A percentile compares a stretch with the other conserved stretches of the same genome.
phyloP scores from a whole-genome alignment of 345 rosid genomes.

The Eucalyptus sideroxylon region DNA sequence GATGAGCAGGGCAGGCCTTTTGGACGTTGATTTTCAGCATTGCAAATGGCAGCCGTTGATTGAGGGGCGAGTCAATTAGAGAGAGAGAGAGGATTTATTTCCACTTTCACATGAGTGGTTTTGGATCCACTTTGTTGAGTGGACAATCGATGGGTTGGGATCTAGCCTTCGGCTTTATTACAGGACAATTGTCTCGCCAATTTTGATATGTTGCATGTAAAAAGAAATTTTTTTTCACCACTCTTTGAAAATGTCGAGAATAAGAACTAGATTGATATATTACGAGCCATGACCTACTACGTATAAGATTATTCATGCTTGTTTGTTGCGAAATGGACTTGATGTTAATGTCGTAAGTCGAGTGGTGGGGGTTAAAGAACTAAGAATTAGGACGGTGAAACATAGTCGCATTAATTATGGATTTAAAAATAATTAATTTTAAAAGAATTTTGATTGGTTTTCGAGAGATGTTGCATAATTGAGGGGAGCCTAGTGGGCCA shows the following conservation, averaged over 20 bases:
- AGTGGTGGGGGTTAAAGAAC: background rate
- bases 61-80: background rate
- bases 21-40: background rate
- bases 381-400: fast-evolving
- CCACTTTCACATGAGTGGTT: background rate
- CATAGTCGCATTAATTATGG: background rate
- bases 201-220: background rate
- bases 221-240: too few species aligned
- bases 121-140: background rate
- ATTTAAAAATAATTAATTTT: background rate
- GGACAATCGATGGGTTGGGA: background rate
- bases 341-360: background rate
- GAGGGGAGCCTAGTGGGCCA: background rate
- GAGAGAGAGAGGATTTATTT: background rate
- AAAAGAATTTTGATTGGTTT: background rate
- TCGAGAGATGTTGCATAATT: background rate
- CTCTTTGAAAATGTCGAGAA: too few species aligned
- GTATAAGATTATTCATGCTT: fast-evolving
- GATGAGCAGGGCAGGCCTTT: background rate
- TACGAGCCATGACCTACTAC: fast-evolving
- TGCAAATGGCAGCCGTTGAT: background rate
- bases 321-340: fast-evolving
- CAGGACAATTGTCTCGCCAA: background rate
- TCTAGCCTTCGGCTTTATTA: background rate
- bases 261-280: background rate